These are phyloP conservation scores for Chalciporus pseudorubinellus DNA, from an alignment of 768 basidiomycete genomes.

Conservation along the genomic window DNA sequence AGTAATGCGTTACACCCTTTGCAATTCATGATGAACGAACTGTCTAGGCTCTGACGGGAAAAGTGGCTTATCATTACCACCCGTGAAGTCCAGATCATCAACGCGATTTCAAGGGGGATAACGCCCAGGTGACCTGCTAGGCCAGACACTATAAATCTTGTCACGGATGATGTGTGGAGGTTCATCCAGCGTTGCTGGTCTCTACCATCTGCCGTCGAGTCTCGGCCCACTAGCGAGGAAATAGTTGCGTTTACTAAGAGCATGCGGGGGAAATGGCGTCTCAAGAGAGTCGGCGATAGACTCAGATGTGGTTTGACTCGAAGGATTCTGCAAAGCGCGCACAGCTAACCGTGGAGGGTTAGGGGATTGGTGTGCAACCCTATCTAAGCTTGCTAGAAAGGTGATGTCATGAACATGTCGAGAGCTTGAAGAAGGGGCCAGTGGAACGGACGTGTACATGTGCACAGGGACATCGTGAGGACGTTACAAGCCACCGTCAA, in stretches of 20 bases:
- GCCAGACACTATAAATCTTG: neutral
- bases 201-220: slow-evolving; percentile 21
- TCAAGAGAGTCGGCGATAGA: no score
- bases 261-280: no score
- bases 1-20: neutral
- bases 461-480: no score
- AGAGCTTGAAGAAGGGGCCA: no score
- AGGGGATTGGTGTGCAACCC: no score
- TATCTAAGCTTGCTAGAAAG: no score
- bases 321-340: no score
- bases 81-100: slow-evolving; percentile 10
- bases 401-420: no score
- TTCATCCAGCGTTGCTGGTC: slow-evolving; percentile 15
- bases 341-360: no score
- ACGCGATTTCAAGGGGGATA: slow-evolving; percentile 12
- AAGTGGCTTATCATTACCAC: slow-evolving; percentile 15
- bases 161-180: slow-evolving; percentile 12
- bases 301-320: no score
- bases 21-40: neutral
- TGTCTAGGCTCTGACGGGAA: slow-evolving; percentile 10
- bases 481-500: no score
- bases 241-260: slow-evolving; percentile 21
- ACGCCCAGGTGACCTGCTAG: slow-evolving; percentile 7
- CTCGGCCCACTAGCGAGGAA: slow-evolving; percentile 32
- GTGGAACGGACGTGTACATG: no score